Evolutionary conservation across 2,329 filamentous ascomycete genomes (phyloP), one percentile per base, ranked within the genome.

Genomic region (Aureobasidium uvarum): DNA sequence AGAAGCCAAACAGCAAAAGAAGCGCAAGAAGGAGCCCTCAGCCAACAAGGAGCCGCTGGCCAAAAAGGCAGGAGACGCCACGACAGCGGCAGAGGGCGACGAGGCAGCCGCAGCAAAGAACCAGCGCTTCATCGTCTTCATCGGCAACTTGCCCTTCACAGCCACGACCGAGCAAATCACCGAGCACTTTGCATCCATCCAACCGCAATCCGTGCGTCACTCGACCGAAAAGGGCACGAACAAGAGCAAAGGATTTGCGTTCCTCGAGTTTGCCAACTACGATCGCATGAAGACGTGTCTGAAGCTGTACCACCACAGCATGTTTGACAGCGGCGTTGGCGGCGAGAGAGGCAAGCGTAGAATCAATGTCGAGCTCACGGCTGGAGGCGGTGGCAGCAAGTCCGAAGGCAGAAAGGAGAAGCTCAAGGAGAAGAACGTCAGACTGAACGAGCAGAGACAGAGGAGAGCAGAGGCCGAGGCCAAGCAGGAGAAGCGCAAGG

Each of bases 301-400:
- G 67, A 91, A 93, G 77, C 86, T 92, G 69, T 94, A 94, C 79
- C 93, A 98, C 79, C 93, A 97, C 79, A 89, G 86, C 67, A 83
- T 84, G 69, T 96, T 97, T 74, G 80, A 86, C 77, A 81, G 66
- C 39, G 70, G 67, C n/a, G 71, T 69, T 58, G 66, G 69, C 39
- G 70, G 72, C 65, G 71, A 74, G 81, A 87, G 77, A 80, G 81
- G 68, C 18, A 79, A 87, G 60, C 83, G 94, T 71, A 90, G 88
- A 78, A 96, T 98, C 72, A 97, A 96, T 74, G 90, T 97, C 31
- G 94, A 97, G 79, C 79, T 98, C 70, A 96, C 92, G 84, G 93
- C 90, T 66, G 93, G 93, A 43, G 60, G 60, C 25, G 84, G 84
- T 60, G 93, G 93, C 46, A 94, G 94, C 67, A 96, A 92, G 76